These are phyloP conservation scores for Russula vinacea DNA, from an alignment of 768 basidiomycete genomes.

Conservation along the genomic window DNA sequence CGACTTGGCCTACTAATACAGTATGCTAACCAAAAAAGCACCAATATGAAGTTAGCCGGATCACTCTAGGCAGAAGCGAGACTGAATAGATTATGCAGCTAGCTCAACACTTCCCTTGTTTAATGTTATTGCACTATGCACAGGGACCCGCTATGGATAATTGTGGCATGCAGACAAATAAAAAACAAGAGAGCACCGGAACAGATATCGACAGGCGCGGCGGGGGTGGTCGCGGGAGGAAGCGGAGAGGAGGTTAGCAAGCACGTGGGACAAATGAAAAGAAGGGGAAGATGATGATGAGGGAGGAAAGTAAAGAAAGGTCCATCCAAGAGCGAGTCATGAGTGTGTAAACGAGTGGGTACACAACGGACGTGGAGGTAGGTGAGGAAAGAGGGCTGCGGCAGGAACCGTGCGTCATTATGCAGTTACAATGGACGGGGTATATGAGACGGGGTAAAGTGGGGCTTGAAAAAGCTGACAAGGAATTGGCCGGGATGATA, in stretches of 20 bases:
- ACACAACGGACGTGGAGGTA: conserved; percentile 30
- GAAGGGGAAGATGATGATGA: conserved; percentile 21
- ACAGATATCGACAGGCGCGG: conserved; percentile 28
- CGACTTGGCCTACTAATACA: background rate
- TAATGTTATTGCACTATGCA: conserved; percentile 32
- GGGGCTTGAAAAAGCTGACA: conserved; percentile 11
- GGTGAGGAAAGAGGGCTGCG: conserved; percentile 21
- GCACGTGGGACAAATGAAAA: conserved; percentile 22
- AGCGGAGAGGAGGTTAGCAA: conserved; percentile 26
- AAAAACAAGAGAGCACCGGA: conserved; percentile 31
- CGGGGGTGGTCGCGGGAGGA: conserved; percentile 15
- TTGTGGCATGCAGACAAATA: conserved; percentile 31
- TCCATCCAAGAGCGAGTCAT: conserved; percentile 31
- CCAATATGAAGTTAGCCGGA: background rate
- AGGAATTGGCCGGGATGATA: conserved; percentile 8
- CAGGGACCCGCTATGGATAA: conserved; percentile 30
- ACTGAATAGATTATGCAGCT: conserved; percentile 29
- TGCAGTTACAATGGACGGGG: conserved; percentile 32
- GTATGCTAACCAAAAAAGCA: background rate
- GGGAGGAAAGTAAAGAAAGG: conserved; percentile 12
- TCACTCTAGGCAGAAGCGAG: background rate
- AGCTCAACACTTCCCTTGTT: conserved; percentile 31
- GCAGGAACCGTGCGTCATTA: conserved; percentile 30
- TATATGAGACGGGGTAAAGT: conserved; percentile 28
- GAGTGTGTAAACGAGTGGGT: conserved; percentile 31